Evolutionary conservation across 1,139 yeast genomes (phyloP).

Genomic region (Arxiozyma bovina): DNA sequence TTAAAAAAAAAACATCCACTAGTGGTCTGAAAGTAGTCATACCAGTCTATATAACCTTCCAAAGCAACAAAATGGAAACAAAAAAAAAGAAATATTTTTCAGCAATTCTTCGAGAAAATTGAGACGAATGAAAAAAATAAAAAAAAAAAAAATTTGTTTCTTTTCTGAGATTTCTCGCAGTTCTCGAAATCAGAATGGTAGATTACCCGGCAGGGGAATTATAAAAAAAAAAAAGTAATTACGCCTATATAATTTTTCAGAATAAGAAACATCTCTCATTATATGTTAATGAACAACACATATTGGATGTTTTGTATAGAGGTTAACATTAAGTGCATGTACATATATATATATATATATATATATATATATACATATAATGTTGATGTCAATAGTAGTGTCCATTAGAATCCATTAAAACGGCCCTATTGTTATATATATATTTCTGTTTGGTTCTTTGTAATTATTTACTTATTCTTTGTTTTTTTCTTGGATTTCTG

Average conservation of each 20-base stretch:
- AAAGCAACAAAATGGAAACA: no score
- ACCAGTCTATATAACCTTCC: no score
- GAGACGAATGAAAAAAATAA: background rate
- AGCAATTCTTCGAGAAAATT: background rate
- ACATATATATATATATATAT: no score
- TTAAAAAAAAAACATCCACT: no score
- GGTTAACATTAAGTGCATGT: background rate
- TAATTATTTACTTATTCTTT: constrained; percentile 3
- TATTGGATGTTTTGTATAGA: no score
- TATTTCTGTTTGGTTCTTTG: background rate
- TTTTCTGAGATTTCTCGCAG: background rate
- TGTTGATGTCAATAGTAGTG: background rate
- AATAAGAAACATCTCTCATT: background rate
- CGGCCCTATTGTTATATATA: background rate
- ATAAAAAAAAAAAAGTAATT: background rate
- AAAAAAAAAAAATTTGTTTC: background rate
- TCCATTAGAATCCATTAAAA: no score
- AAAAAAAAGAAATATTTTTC: no score
- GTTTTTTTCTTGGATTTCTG: background rate
- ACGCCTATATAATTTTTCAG: background rate
- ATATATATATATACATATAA: no score
- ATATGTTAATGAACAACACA: no score
- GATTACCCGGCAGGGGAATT: background rate
- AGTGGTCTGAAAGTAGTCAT: no score
- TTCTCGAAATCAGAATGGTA: background rate